These are phyloP conservation scores for Capsicum baccatum DNA, from an alignment of 257 asterid species.

Conservation along the genomic window DNA sequence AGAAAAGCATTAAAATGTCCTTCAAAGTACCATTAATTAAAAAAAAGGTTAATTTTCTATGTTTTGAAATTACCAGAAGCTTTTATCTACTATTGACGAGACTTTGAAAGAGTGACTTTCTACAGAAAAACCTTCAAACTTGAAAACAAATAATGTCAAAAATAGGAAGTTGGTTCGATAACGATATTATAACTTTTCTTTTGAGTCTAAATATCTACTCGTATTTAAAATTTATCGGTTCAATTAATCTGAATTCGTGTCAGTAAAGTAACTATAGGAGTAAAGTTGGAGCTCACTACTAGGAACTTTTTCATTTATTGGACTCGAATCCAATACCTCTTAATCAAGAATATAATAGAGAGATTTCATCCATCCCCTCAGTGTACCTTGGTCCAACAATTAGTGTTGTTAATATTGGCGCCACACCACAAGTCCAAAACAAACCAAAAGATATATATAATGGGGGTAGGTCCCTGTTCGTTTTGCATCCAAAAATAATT, in stretches of 20 bases:
- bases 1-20: too few relatives aligned
- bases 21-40: too few relatives aligned
- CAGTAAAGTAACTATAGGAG: background rate
- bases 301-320: background rate
- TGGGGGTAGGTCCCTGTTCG: background rate
- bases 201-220: too few relatives aligned
- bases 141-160: too few relatives aligned
- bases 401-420: background rate
- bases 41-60: too few relatives aligned
- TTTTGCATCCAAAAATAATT: background rate
- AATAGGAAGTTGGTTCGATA: background rate
- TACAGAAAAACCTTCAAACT: too few relatives aligned
- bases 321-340: background rate
- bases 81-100: too few relatives aligned
- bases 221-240: background rate
- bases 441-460: background rate
- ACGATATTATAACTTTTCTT: background rate
- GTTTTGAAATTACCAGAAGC: too few relatives aligned
- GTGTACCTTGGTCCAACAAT: too few relatives aligned
- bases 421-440: background rate
- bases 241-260: background rate
- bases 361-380: background rate
- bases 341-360: fast-evolving
- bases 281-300: background rate
- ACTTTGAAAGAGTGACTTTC: too few relatives aligned